These are phyloP conservation scores for Boletus rubescentipes DNA, from an alignment of 768 basidiomycete species.

Conservation along the genomic window DNA sequence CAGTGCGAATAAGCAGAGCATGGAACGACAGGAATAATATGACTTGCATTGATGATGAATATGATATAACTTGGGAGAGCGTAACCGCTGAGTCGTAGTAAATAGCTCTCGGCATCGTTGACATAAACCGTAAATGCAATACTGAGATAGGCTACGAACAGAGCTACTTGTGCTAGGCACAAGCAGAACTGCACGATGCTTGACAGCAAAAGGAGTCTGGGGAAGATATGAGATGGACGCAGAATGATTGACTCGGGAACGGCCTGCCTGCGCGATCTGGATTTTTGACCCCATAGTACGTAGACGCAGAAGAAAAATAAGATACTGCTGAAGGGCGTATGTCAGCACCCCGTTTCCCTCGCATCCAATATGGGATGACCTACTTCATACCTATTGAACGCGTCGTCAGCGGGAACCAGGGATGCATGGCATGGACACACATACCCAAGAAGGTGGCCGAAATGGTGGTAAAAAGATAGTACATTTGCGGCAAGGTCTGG, in stretches of 20 bases:
- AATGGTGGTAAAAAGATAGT: constrained; percentile 9
- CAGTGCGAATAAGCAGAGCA: neutral
- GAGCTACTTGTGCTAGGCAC: constrained; percentile 1
- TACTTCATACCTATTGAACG: constrained; percentile 18
- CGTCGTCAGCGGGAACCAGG: neutral
- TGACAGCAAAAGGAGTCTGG: constrained; percentile 13
- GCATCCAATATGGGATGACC: neutral
- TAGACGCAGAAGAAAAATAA: constrained; percentile 22
- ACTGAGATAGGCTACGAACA: constrained; percentile 3
- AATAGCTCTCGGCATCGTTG: neutral
- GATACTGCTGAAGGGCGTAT: constrained; percentile 2
- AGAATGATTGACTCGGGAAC: neutral
- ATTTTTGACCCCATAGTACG: constrained; percentile 12
- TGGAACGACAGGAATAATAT: neutral
- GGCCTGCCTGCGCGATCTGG: constrained; percentile 1
- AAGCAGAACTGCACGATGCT: constrained; percentile 18
- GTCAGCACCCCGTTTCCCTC: neutral
- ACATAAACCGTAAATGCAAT: neutral
- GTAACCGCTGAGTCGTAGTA: neutral
- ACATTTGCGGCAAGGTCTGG: neutral
- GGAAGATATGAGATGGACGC: neutral
- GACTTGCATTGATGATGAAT: constrained; percentile 19
- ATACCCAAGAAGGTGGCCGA: constrained; percentile 16
- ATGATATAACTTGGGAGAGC: constrained; percentile 15
- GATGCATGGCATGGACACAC: neutral